Base-by-base conservation (phyloP, 345 rosid species). In the Eucalyptus curtisii region DNA sequence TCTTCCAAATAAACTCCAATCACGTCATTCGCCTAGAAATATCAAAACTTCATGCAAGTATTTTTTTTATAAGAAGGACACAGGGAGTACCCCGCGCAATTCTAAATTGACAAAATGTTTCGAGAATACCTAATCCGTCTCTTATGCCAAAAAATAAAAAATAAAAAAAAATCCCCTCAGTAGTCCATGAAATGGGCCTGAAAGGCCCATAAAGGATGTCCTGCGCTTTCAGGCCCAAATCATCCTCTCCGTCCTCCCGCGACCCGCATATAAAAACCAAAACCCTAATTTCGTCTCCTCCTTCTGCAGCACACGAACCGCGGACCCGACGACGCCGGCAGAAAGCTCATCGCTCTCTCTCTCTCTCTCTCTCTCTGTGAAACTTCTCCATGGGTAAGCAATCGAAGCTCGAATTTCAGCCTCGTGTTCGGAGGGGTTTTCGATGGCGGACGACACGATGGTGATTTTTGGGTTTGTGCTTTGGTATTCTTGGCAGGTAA, bases 401-500 rank as follows among this genome's bases (percentile, higher is more conserved):
- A 71, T 37, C 25, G 81, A 33, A 33, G 82, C 45, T 76, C 8
- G 47, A 37, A 52, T 52, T 20, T 76, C 82, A 5, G 82, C 82
- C 82, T 76, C 5, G 27, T 71, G 25, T 10, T 71, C 81, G 14
- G 81, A 71, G 25, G 57, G 45, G 45, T 11, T 19, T 71, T 37
- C 24, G 31, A 10, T 64, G 27, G 42, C 13, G 8, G 82, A 20
- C 1, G 82, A 20, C 57, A 52, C 22, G 82, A 37, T 37, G 82
- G 42, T 61, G 8, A 55, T 22, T 76, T 10, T 76, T 20, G 4
- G 5, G 8, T 3, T 33, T 0, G 10, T 71, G 24, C 0, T 88
- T 45, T 44, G 52, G 31, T 17, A 2, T n/a, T 57, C 48, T 25
- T 89, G 7, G 88, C 92, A 96, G 98, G 98, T 19, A 96, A 96